phyloP scores from a whole-genome alignment of 139 green algal species.

The Chlorella ohadii region DNA sequence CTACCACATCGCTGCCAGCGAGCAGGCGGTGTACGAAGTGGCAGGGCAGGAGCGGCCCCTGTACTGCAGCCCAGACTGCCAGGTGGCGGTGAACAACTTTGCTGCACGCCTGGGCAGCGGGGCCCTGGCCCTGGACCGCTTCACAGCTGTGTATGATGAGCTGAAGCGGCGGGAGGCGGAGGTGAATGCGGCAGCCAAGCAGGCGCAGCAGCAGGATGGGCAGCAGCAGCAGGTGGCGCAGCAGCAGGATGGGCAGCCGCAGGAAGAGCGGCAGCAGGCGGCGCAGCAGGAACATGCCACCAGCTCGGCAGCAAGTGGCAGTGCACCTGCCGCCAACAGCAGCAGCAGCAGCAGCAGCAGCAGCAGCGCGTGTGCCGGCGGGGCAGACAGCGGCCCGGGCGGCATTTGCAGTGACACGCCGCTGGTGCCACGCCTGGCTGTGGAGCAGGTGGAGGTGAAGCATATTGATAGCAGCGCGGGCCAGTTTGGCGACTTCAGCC shows the following conservation, averaged over 20 bases:
- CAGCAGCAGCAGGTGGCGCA: background rate
- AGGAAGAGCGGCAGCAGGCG: background rate
- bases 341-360: background rate
- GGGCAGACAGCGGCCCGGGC: background rate
- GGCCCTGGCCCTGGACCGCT: conserved; percentile 25
- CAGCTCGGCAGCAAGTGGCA: background rate
- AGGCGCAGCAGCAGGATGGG: background rate
- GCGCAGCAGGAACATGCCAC: background rate
- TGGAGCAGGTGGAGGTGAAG: conserved; percentile 25
- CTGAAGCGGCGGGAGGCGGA: conserved; percentile 6
- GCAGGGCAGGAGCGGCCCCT: background rate
- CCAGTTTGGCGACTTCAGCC: conserved; percentile 29
- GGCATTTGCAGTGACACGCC: background rate
- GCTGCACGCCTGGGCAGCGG: conserved; percentile 18
- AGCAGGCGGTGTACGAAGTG: conserved; percentile 6
- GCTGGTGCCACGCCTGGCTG: conserved; percentile 11
- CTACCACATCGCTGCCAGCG: background rate
- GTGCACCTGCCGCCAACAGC: background rate
- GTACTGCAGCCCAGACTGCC: conserved; percentile 25
- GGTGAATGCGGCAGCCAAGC: background rate
- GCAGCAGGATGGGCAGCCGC: background rate
- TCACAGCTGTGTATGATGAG: conserved; percentile 20
- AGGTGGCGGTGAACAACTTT: background rate
- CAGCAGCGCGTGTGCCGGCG: background rate
- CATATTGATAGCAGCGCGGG: conserved; percentile 11